Percentiles rank a stretch among this genome's conserved stretches.
phyloP scores from a whole-genome alignment of 495 filamentous ascomycete species.

The Astrothelium macrocarpum region DNA sequence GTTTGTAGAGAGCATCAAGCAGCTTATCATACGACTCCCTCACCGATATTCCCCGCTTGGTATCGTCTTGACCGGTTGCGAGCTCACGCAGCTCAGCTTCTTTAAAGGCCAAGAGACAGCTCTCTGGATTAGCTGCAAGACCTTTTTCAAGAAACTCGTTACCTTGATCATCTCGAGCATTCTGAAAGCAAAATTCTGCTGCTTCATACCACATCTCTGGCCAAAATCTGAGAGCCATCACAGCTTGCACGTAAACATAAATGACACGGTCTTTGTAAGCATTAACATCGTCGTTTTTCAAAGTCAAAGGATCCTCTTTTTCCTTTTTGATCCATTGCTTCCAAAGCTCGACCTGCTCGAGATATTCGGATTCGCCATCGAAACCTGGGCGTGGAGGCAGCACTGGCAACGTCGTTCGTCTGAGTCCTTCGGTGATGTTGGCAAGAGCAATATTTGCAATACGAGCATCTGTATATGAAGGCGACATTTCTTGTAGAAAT shows the following conservation, averaged over 20 bases:
- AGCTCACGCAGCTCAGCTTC: slow-evolving; percentile 55
- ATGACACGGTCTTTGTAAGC: slow-evolving; percentile 67
- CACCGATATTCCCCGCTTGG: slow-evolving; percentile 59
- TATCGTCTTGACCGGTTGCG: slow-evolving; percentile 9
- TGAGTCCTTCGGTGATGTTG: slow-evolving; percentile 69
- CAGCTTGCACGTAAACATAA: slow-evolving; percentile 85
- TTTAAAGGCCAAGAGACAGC: slow-evolving; percentile 78
- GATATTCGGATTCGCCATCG: slow-evolving; percentile 77
- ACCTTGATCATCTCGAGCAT: slow-evolving; percentile 57
- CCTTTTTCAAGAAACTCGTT: slow-evolving; percentile 73
- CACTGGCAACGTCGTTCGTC: slow-evolving; percentile 65
- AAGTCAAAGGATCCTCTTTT: slow-evolving; percentile 77
- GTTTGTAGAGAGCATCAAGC: slow-evolving; percentile 71
- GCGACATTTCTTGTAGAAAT: slow-evolving; percentile 80
- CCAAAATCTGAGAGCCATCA: slow-evolving; percentile 89
- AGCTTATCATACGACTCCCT: slow-evolving; percentile 74
- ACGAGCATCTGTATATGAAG: slow-evolving; percentile 87
- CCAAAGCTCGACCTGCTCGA: slow-evolving; percentile 82
- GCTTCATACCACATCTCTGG: slow-evolving; percentile 95
- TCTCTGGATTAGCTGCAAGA: slow-evolving; percentile 85
- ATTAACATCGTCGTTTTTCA: slow-evolving; percentile 65
- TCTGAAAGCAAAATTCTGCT: slow-evolving; percentile 82
- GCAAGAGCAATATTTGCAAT: slow-evolving; percentile 73
- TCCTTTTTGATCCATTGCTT: slow-evolving; percentile 91
- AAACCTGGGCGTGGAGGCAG: slow-evolving; percentile 78